These are phyloP conservation scores for Pestalotiopsis fici DNA, from an alignment of 2,329 filamentous ascomycete species.

Conservation along the genomic window DNA sequence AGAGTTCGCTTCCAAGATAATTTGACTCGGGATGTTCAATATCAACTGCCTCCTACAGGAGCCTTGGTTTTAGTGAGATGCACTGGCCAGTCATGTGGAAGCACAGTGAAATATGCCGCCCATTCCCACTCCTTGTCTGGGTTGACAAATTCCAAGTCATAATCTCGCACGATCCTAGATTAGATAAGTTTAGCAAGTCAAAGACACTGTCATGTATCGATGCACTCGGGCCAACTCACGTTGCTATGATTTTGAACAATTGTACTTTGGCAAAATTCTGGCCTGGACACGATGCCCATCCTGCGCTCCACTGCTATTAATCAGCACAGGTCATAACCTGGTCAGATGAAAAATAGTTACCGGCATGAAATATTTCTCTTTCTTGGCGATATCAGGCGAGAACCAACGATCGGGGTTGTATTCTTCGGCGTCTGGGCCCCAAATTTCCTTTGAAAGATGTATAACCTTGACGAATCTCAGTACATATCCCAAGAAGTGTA, in stretches of 20 bases:
- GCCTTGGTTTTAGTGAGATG: constrained; percentile 4
- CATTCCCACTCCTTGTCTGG: constrained; percentile 16
- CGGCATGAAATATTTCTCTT: constrained; percentile 18
- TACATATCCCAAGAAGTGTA: constrained; percentile 12
- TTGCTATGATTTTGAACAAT: constrained; percentile 17
- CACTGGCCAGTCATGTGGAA: constrained; percentile 15
- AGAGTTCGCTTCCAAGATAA: too few relatives aligned
- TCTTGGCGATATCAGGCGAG: constrained; percentile 6
- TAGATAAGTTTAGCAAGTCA: not conserved
- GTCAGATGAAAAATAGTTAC: constrained; percentile 13
- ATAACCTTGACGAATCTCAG: constrained; percentile 16
- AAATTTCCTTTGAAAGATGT: constrained; percentile 19
- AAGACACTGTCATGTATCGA: not conserved
- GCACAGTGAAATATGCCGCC: constrained; percentile 13
- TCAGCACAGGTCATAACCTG: not conserved
- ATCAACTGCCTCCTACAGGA: too few relatives aligned
- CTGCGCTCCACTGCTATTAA: not conserved
- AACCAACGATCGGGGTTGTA: constrained; percentile 25
- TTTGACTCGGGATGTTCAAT: too few relatives aligned
- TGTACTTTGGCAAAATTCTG: constrained; percentile 18
- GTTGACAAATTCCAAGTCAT: constrained; percentile 14
- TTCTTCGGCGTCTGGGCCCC: constrained; percentile 19
- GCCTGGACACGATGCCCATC: constrained; percentile 12
- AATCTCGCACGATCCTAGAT: constrained; percentile 14
- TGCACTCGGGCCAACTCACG: not conserved